Percentiles rank a stretch among this genome's conserved stretches.
phyloP scores from a whole-genome alignment of 2,329 filamentous ascomycete genomes.

The Emergomyces africanus region DNA sequence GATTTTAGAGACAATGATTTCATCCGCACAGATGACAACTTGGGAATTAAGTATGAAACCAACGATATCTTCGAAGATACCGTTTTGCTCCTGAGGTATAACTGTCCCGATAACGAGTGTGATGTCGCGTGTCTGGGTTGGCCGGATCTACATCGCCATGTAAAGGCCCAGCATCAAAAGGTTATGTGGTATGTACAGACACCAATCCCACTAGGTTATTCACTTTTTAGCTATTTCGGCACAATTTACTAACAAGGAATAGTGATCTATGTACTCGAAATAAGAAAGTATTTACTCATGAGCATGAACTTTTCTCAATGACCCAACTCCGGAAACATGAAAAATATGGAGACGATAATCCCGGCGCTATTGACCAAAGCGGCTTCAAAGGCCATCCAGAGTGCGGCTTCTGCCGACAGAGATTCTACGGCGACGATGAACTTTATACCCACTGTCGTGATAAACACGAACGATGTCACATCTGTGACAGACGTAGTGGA shows the following conservation, averaged over 20 bases:
- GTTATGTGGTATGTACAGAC: conserved; percentile 55
- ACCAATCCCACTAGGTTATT: not conserved
- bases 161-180: conserved; percentile 68
- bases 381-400: conserved; percentile 94
- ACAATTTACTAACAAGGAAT: conserved; percentile 14
- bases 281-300: conserved; percentile 97
- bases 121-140: conserved; percentile 74
- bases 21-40: conserved; percentile 64
- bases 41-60: conserved; percentile 85
- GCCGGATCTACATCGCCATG: conserved; percentile 69
- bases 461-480: conserved; percentile 87
- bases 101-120: conserved; percentile 76
- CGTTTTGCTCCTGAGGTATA: conserved; percentile 75
- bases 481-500: conserved; percentile 62
- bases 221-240: not conserved
- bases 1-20: conserved; percentile 68
- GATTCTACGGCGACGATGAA: conserved; percentile 95
- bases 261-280: conserved; percentile 78
- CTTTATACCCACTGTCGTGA: conserved; percentile 86
- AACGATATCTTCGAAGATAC: conserved; percentile 87
- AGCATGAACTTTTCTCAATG: conserved; percentile 81
- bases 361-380: conserved; percentile 80
- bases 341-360: conserved; percentile 77
- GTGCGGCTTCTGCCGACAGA: conserved; percentile 79
- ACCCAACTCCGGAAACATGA: conserved; percentile 78